Evolutionary conservation across 371 early-diverging fungal species (phyloP), one percentile per base, ranked within the genome.

Genomic region (Aphelidium insulamus): DNA sequence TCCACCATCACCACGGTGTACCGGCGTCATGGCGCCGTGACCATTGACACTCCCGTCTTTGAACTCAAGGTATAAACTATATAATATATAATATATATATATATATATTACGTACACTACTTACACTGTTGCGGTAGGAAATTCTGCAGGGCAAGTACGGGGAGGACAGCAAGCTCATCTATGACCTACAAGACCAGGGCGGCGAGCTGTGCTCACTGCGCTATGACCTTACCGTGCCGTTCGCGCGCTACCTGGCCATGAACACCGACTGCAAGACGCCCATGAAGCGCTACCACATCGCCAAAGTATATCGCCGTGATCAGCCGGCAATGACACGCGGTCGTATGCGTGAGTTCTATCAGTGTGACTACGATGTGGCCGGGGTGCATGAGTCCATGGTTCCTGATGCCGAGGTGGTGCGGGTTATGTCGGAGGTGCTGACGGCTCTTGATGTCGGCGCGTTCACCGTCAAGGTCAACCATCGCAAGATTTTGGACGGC

Each of bases 301-400:
- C 91, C 48, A 97, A 95, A 54, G 98, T 98, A 12, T 99, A 91
- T 59, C 72, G 99, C 33, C 72, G 99, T 40, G 99, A 98, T 57
- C 90, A 97, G 55, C 98, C 98, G 30, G 84, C 91, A 12, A 77
- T 97, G 74, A 83, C 79, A 38, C 88, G 87, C 54, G 98, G 99
- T 7, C 73, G 98, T 26, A 82, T 94, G 77, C 67, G 99, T 48
- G 99, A 99, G 59, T 99, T 99, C 49, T 82, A 70, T 52, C 98
- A 99, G 61, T 95, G 97, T 51, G 99, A 99, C 69, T 97, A 90
- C 44, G 99, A 99, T 55, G 82, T 99, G 61, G 97, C 95, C 17
- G 99, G 99, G 11, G 55, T 61, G 7, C 87, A 85, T 46, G 86
- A 88, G 30, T 47, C 79, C 1, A 97, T 97, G 95, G 66, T 95